A percentile compares a stretch with the other conserved stretches of the same genome.
Evolutionary conservation across 257 asterid species (phyloP).

Genomic region (Voacanga thouarsii): DNA sequence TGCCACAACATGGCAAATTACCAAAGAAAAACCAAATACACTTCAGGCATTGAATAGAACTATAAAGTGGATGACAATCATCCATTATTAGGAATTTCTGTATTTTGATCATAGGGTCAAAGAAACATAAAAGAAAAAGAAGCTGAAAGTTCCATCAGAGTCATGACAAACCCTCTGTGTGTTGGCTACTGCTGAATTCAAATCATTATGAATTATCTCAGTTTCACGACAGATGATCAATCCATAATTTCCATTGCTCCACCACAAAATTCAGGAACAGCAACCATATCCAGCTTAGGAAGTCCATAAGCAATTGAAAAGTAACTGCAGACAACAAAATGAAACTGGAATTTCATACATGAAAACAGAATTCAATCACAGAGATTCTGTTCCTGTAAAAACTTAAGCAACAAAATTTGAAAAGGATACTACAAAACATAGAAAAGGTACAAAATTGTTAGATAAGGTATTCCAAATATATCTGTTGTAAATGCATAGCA

Average conservation of each 20-base stretch:
- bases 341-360: neutral
- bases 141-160: neutral
- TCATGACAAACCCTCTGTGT: slow-evolving; percentile 29
- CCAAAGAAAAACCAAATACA: neutral
- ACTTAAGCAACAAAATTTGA: neutral
- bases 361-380: neutral
- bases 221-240: slow-evolving; percentile 32
- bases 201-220: slow-evolving; percentile 33
- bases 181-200: slow-evolving; percentile 38
- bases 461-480: no score
- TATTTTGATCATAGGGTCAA: neutral
- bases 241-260: slow-evolving; percentile 53
- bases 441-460: no score
- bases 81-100: neutral
- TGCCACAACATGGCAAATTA: neutral
- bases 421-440: no score
- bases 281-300: slow-evolving; percentile 48
- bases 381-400: neutral
- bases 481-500: no score
- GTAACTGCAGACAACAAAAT: slow-evolving; percentile 20
- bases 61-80: neutral
- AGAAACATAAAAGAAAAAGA: neutral
- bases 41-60: neutral
- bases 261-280: slow-evolving; percentile 42
- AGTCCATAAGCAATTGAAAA: slow-evolving; percentile 40